Conservation (phyloP, 2,329 filamentous ascomycete genomes). For the Pyrenophora seminiperda region DNA sequence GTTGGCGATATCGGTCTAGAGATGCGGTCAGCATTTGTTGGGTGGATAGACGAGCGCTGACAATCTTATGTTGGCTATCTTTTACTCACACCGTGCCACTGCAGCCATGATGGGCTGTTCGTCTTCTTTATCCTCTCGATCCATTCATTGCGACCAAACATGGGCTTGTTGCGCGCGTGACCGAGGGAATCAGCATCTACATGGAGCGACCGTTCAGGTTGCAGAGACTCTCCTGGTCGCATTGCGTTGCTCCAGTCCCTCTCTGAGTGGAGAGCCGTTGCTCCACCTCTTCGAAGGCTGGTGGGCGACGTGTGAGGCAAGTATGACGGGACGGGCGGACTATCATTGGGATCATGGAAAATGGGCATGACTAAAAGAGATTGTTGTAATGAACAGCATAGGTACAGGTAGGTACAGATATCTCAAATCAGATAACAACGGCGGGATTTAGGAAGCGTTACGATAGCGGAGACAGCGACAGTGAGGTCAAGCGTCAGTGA, state of each 20-base stretch:
- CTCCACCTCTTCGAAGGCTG: conserved; percentile 25
- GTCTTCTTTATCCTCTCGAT: conserved; percentile 84
- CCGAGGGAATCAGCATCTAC: conserved; percentile 25
- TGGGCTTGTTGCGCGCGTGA: conserved; percentile 30
- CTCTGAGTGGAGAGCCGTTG: conserved; percentile 12
- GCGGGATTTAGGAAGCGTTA: conserved; percentile 16
- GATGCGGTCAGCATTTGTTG: conserved; percentile 20
- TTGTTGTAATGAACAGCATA: conserved; percentile 32
- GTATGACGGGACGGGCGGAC: conserved; percentile 27
- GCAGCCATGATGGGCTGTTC: conserved; percentile 75
- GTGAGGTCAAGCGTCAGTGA: conserved; percentile 34
- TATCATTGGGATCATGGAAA: conserved; percentile 46
- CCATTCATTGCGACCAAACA: conserved; percentile 71
- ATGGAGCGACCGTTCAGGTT: conserved; percentile 7
- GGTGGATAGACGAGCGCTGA: neutral
- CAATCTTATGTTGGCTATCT: neutral
- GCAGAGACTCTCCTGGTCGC: conserved; percentile 10
- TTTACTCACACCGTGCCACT: conserved; percentile 57
- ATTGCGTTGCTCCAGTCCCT: conserved; percentile 12
- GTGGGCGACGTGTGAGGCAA: conserved; percentile 22
- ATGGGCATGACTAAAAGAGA: conserved; percentile 44
- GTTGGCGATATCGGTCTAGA: conserved; percentile 23
- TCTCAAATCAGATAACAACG: conserved; percentile 10
- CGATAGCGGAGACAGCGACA: conserved; percentile 32
- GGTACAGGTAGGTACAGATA: conserved; percentile 21